These are phyloP conservation scores for Phytophthora palmivora DNA, from an alignment of 352 stramenopile genomes.

Conservation along the genomic window DNA sequence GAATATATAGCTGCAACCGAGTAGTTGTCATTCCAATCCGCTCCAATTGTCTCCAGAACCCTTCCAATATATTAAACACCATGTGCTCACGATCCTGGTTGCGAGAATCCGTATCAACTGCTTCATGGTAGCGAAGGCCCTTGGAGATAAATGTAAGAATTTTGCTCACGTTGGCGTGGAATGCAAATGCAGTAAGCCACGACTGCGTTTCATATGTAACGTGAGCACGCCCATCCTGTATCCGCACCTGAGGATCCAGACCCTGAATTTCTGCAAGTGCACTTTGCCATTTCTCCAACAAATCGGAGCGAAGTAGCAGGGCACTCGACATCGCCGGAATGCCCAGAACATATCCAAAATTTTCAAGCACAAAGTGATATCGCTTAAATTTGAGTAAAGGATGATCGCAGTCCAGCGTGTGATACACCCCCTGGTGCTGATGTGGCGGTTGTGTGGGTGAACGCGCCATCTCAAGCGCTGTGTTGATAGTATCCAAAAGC, in stretches of 20 bases:
- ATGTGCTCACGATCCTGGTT: conserved; percentile 57
- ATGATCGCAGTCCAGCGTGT: conserved; percentile 91
- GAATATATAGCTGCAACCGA: conserved; percentile 60
- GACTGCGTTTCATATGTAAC: conserved; percentile 95
- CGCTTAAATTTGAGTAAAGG: conserved; percentile 93
- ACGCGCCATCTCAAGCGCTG: conserved; percentile 74
- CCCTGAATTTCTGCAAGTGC: conserved; percentile 80
- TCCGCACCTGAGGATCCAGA: conserved; percentile 77
- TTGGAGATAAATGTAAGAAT: conserved; percentile 69
- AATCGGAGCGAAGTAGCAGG: conserved; percentile 55
- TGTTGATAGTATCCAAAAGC: conserved; percentile 80
- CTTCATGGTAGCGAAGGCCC: conserved; percentile 66
- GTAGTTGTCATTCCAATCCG: conserved; percentile 46
- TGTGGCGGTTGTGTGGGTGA: conserved; percentile 32
- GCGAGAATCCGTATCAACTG: conserved; percentile 31
- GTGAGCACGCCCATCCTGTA: conserved; percentile 84
- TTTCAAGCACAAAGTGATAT: conserved; percentile 92
- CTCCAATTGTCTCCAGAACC: conserved; percentile 81
- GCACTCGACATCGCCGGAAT: conserved; percentile 82
- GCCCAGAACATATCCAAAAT: conserved; percentile 96
- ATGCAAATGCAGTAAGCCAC: conserved; percentile 94
- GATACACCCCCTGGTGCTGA: conserved; percentile 32
- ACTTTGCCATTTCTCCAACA: conserved; percentile 79
- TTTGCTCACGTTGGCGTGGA: conserved; percentile 82
- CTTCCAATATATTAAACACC: conserved; percentile 75